Evolutionary conservation across 2,329 filamentous ascomycete genomes (phyloP).

Genomic region (Penicillium sp.): DNA sequence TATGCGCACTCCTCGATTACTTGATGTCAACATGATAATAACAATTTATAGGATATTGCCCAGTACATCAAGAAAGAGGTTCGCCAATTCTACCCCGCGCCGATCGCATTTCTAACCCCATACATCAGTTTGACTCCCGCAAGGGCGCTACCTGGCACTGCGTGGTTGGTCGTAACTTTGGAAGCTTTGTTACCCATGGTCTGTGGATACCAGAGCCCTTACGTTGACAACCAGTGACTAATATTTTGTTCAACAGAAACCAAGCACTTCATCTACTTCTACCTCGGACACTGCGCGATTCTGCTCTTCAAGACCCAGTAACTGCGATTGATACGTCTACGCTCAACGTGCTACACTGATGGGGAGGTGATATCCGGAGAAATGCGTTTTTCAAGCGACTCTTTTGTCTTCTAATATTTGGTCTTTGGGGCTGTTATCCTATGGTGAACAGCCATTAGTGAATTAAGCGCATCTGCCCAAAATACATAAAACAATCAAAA

Average conservation of each 20-base stretch:
- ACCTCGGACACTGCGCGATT: conserved; percentile 97
- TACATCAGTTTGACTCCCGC: conserved; percentile 80
- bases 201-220: conserved; percentile 24
- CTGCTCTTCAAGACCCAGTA: conserved; percentile 98
- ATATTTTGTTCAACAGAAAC: conserved; percentile 64
- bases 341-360: not conserved
- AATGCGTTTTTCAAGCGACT: conserved; percentile 12
- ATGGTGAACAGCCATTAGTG: conserved; percentile 3
- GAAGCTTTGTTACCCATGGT: conserved; percentile 98
- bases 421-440: not conserved
- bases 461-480: conserved; percentile 1
- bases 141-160: conserved; percentile 99
- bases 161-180: conserved; percentile 97
- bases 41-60: conserved; percentile 73
- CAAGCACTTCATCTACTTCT: conserved; percentile 99
- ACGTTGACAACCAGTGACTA: conserved; percentile 10
- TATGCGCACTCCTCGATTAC: conserved; percentile 30
- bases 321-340: conserved; percentile 7
- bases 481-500: not conserved
- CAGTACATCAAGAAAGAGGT: conserved; percentile 95
- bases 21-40: conserved; percentile 9
- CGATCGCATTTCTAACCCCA: conserved; percentile 18
- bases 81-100: conserved; percentile 31
- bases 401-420: conserved; percentile 12
- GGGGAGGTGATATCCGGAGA: not conserved